Percentiles rank a stretch among this genome's conserved stretches.
Evolutionary conservation across 2,329 filamentous ascomycete species (phyloP).

Genomic region (Penicillium sp.): DNA sequence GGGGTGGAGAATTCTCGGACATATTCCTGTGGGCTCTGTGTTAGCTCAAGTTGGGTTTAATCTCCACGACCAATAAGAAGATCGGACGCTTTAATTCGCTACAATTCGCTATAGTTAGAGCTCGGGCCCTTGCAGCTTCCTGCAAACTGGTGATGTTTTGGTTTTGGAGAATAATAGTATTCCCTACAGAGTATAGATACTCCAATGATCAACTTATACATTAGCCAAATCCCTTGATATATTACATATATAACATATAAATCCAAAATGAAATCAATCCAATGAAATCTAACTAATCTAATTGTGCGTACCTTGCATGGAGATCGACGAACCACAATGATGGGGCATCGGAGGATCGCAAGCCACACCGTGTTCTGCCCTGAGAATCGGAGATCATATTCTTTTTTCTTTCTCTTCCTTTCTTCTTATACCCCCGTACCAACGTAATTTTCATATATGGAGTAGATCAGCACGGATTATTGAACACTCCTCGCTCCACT

Average conservation of each 20-base stretch:
- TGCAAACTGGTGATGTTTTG: not conserved
- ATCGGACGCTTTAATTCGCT: not conserved
- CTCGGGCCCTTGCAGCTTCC: not conserved
- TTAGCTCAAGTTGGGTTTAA: not conserved
- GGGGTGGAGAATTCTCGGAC: slow-evolving; percentile 14
- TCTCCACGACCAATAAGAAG: not conserved
- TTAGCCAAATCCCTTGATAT: no score
- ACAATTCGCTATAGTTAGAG: not conserved
- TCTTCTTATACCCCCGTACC: not conserved
- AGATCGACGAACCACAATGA: slow-evolving; percentile 18
- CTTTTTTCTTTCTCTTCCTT: not conserved
- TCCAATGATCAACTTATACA: not conserved
- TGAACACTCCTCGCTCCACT: slow-evolving; percentile 6
- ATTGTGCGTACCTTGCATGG: slow-evolving; percentile 15
- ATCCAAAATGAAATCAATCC: not conserved
- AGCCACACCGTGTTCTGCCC: slow-evolving; percentile 11
- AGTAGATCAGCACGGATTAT: not conserved
- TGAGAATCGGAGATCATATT: slow-evolving; percentile 13
- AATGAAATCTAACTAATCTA: not conserved
- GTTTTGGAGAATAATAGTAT: not conserved
- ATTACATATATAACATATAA: no score
- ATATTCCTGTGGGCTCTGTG: not conserved
- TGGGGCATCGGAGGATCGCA: slow-evolving; percentile 3
- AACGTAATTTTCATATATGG: not conserved
- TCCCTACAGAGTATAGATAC: not conserved